Conservation (phyloP, 2,329 filamentous ascomycete genomes). For the Aureobasidium uvarum region DNA sequence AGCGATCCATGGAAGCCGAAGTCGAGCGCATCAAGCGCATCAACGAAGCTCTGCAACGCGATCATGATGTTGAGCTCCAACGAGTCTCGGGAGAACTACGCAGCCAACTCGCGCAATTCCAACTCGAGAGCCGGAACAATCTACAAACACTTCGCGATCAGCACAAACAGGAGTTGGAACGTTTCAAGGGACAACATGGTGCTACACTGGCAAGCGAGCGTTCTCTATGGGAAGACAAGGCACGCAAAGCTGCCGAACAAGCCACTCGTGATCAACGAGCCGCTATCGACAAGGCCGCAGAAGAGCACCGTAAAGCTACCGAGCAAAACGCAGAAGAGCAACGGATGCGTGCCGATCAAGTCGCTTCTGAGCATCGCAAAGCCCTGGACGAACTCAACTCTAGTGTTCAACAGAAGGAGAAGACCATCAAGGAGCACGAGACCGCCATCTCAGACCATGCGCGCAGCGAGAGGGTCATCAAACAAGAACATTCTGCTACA, state of each 20-base stretch:
- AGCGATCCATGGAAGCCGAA: conserved; percentile 41
- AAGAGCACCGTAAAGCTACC: conserved; percentile 31
- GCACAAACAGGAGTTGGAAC: conserved; percentile 40
- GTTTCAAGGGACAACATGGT: conserved; percentile 39
- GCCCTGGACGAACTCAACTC: conserved; percentile 11
- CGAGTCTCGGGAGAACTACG: conserved; percentile 27
- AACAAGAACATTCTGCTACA: conserved; percentile 23
- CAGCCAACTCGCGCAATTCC: conserved; percentile 55
- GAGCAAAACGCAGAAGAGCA: conserved; percentile 32
- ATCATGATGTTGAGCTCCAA: conserved; percentile 57
- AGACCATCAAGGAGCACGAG: conserved; percentile 6
- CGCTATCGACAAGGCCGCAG: conserved; percentile 24
- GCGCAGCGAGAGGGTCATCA: conserved; percentile 5
- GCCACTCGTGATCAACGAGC: conserved; percentile 25
- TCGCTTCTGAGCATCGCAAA: conserved; percentile 31
- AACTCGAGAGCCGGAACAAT: conserved; percentile 37
- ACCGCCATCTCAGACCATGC: conserved; percentile 21
- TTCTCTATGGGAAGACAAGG: conserved; percentile 33
- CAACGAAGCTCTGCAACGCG: conserved; percentile 68
- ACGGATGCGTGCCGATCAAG: conserved; percentile 20
- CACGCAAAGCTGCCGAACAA: conserved; percentile 30
- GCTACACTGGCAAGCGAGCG: conserved; percentile 37
- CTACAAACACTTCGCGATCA: conserved; percentile 38
- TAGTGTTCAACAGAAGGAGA: background rate
- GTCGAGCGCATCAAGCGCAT: conserved; percentile 58